phyloP scores from a whole-genome alignment of 306 rosid species.

The Abrus precatorius region DNA sequence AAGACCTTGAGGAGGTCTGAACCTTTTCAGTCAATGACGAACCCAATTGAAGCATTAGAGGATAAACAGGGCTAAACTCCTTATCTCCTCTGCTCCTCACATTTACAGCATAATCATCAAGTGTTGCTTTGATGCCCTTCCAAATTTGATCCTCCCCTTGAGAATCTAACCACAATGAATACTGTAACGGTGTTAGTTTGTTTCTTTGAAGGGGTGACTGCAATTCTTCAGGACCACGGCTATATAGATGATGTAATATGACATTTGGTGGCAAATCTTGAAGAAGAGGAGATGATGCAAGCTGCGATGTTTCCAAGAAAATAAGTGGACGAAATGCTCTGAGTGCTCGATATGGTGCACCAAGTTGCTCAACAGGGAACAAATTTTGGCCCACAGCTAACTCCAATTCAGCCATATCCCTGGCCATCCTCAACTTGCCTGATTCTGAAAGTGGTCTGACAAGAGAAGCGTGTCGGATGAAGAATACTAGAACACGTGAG shows the following conservation, averaged over 20 bases:
- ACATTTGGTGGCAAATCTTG: slow-evolving; percentile 93
- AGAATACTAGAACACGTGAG: slow-evolving; percentile 89
- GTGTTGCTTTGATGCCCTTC: slow-evolving; percentile 94
- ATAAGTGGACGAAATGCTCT: slow-evolving; percentile 96
- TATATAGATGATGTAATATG: slow-evolving; percentile 91
- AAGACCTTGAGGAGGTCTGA: slow-evolving; percentile 57
- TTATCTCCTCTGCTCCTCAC: slow-evolving; percentile 92
- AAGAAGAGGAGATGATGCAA: slow-evolving; percentile 88
- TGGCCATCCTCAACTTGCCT: slow-evolving; percentile 97
- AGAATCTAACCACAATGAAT: slow-evolving; percentile 97
- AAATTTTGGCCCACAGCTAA: slow-evolving; percentile 93
- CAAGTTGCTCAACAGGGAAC: slow-evolving; percentile 97
- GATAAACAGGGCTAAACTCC: slow-evolving; percentile 95
- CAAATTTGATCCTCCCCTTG: slow-evolving; percentile 98
- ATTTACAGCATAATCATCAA: slow-evolving; percentile 88
- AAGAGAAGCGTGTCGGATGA: slow-evolving; percentile 96
- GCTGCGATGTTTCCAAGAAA: slow-evolving; percentile 95
- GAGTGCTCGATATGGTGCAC: slow-evolving; percentile 94
- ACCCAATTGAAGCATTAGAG: slow-evolving; percentile 92
- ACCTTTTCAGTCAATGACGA: slow-evolving; percentile 71
- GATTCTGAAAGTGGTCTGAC: slow-evolving; percentile 99
- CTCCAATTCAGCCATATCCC: slow-evolving; percentile 99
- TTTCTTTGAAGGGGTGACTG: slow-evolving; percentile 95
- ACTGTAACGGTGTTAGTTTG: slow-evolving; percentile 83
- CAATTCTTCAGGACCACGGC: slow-evolving; percentile 91